These are phyloP conservation scores for Acacia confusa DNA, from an alignment of 306 rosid species.

Conservation along the genomic window DNA sequence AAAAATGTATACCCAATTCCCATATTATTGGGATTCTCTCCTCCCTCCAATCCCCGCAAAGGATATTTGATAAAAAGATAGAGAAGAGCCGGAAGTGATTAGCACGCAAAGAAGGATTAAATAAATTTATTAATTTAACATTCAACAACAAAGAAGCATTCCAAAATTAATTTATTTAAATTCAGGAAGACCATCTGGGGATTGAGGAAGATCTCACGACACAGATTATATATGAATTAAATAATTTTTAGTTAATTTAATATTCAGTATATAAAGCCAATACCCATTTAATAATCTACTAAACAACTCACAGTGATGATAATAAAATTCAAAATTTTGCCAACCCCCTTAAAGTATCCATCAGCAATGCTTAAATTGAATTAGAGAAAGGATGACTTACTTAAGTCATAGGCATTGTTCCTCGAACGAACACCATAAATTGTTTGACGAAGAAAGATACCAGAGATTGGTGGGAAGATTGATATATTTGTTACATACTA, in stretches of 20 bases:
- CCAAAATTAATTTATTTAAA: not conserved
- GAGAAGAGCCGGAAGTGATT: not conserved
- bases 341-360: too few relatives aligned
- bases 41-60: not conserved
- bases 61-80: not conserved
- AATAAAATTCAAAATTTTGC: not conserved
- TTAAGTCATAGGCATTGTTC: too few relatives aligned
- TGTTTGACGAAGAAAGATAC: too few relatives aligned
- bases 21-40: too few relatives aligned
- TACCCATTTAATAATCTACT: not conserved
- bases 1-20: too few relatives aligned
- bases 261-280: not conserved
- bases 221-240: not conserved
- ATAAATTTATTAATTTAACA: not conserved
- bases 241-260: not conserved
- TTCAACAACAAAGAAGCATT: not conserved
- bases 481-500: too few relatives aligned
- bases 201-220: not conserved
- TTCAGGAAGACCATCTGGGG: not conserved
- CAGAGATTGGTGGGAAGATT: too few relatives aligned
- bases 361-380: too few relatives aligned
- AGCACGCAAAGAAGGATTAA: not conserved
- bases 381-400: too few relatives aligned
- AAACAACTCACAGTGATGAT: not conserved
- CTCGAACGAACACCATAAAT: too few relatives aligned